Conservation (phyloP, 1,284 basidiomycete species). For the Inonotus hispidus region DNA sequence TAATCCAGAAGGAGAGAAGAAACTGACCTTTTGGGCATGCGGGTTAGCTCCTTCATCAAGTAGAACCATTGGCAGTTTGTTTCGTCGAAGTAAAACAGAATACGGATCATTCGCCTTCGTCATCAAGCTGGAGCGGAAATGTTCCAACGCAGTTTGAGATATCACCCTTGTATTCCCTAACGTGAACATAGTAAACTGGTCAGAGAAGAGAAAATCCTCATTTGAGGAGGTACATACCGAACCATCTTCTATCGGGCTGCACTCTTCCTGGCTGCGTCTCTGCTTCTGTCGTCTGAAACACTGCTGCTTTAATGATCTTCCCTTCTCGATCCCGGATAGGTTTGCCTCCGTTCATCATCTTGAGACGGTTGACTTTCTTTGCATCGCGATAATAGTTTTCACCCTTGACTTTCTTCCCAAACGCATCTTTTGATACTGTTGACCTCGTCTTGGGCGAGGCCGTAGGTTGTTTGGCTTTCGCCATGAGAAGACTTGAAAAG, state of each 20-base stretch:
- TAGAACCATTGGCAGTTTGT: conserved; percentile 93
- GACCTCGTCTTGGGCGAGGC: conserved; percentile 41
- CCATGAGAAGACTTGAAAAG: conserved; percentile 37
- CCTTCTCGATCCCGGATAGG: conserved; percentile 85
- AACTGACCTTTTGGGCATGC: conserved; percentile 64
- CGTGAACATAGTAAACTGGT: conserved; percentile 8
- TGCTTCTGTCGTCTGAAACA: conserved; percentile 88
- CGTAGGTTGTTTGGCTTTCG: conserved; percentile 51
- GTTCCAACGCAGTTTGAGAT: conserved; percentile 91
- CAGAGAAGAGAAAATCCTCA: background rate
- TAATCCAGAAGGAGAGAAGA: background rate
- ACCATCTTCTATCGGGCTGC: conserved; percentile 92
- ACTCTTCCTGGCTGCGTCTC: conserved; percentile 86
- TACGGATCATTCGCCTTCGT: conserved; percentile 89
- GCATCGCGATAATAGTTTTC: conserved; percentile 94
- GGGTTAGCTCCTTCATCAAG: conserved; percentile 83
- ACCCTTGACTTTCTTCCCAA: conserved; percentile 70
- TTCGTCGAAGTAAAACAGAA: conserved; percentile 84
- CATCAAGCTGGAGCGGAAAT: conserved; percentile 84
- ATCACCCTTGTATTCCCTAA: conserved; percentile 96
- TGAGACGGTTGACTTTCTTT: conserved; percentile 75
- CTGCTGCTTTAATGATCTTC: conserved; percentile 86
- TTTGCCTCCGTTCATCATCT: conserved; percentile 90
- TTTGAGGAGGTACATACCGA: conserved; percentile 57
- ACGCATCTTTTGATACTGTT: conserved; percentile 11